phyloP scores from a whole-genome alignment of 2,329 filamentous ascomycete genomes.

The Claviceps sp. region DNA sequence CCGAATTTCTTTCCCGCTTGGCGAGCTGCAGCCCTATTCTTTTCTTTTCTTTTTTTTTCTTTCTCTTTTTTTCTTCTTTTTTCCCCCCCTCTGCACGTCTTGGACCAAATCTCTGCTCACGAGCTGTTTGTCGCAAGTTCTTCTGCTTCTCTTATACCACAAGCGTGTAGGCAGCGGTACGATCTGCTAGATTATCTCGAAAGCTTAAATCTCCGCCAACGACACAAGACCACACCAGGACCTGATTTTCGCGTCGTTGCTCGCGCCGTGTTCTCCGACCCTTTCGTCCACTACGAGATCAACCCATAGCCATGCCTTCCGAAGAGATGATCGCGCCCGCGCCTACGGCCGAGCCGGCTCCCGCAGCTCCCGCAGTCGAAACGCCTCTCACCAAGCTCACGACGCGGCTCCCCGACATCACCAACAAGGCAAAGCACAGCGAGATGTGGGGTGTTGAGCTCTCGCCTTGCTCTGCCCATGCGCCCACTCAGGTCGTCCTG shows the following conservation, averaged over 20 bases:
- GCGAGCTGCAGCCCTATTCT: no score
- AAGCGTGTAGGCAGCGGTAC: no score
- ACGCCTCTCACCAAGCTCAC: slow-evolving; percentile 42
- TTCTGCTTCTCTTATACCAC: no score
- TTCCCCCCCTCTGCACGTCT: no score
- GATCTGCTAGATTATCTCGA: background rate
- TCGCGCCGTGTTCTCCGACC: background rate
- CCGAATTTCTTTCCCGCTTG: no score
- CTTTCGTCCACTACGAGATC: background rate
- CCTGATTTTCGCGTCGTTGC: background rate
- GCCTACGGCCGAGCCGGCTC: background rate
- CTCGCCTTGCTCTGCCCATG: slow-evolving; percentile 32
- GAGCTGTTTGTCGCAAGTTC: no score
- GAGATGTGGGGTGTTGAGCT: slow-evolving; percentile 86
- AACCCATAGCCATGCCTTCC: slow-evolving; percentile 9
- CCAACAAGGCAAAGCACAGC: slow-evolving; percentile 42
- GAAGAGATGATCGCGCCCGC: slow-evolving; percentile 12
- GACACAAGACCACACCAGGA: background rate
- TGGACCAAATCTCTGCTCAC: no score
- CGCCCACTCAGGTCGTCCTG: slow-evolving; percentile 70
- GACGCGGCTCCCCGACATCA: slow-evolving; percentile 42
- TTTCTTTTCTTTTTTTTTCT: no score
- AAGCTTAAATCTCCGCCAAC: background rate
- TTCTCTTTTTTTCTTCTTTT: no score
- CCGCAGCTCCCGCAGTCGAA: slow-evolving; percentile 10